Evolutionary conservation across 371 early-diverging fungal species (phyloP).

Genomic region (Apophysomyces trapeziformis): DNA sequence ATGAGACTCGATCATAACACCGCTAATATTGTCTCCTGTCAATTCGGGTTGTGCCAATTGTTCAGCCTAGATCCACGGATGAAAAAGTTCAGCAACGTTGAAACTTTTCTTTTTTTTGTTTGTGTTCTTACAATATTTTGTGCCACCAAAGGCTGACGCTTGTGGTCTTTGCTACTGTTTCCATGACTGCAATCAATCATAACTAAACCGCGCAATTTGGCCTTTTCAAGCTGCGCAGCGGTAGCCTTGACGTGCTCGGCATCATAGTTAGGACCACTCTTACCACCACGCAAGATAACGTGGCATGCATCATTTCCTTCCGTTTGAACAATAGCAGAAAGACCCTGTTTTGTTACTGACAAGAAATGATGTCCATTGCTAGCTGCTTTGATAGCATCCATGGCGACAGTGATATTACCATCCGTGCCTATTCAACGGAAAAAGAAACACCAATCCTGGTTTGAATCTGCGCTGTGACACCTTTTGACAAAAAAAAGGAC

Average conservation of each 20-base stretch:
- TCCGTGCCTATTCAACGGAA: slow-evolving; percentile 67
- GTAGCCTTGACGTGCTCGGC: slow-evolving; percentile 67
- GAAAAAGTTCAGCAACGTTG: too few species aligned
- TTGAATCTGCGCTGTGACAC: background rate
- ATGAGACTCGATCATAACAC: slow-evolving; percentile 87
- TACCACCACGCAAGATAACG: slow-evolving; percentile 90
- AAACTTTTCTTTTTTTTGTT: too few species aligned
- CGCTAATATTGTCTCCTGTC: slow-evolving; percentile 68
- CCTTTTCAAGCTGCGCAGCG: slow-evolving; percentile 64
- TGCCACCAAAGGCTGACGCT: slow-evolving; percentile 82
- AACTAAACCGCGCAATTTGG: slow-evolving; percentile 64
- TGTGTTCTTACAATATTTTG: slow-evolving; percentile 57
- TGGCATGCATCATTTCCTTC: slow-evolving; percentile 78
- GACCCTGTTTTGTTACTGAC: slow-evolving; percentile 95
- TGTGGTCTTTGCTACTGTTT: slow-evolving; percentile 78
- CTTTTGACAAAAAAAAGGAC: background rate
- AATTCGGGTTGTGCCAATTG: slow-evolving; percentile 45
- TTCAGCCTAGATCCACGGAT: slow-evolving; percentile 22
- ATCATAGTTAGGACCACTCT: slow-evolving; percentile 88
- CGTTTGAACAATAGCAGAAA: slow-evolving; percentile 91
- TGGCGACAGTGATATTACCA: slow-evolving; percentile 83
- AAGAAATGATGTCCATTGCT: slow-evolving; percentile 90
- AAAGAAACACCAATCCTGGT: background rate
- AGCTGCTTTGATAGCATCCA: slow-evolving; percentile 91
- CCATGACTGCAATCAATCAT: slow-evolving; percentile 98